Evolutionary conservation across 495 filamentous ascomycete species (phyloP).

Genomic region (Friedmanniomyces simplex): DNA sequence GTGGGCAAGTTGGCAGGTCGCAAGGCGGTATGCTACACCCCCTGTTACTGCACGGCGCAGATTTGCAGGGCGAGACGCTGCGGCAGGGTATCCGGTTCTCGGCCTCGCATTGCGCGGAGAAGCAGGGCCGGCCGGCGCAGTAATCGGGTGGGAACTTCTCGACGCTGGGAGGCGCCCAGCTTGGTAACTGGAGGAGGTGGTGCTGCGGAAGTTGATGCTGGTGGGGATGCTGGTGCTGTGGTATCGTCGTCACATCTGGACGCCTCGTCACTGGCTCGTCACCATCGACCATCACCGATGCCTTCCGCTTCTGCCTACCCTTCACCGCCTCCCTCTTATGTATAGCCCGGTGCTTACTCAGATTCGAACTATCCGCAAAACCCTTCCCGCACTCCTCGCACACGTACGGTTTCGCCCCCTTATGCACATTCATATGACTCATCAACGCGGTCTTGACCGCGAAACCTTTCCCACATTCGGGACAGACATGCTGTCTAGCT

Average conservation of each 20-base stretch:
- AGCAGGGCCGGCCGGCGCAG: slow-evolving; percentile 3
- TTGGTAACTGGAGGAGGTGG: neutral
- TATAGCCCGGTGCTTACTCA: slow-evolving; percentile 17
- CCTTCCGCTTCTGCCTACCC: neutral
- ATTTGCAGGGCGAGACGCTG: slow-evolving; percentile 6
- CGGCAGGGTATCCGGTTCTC: neutral
- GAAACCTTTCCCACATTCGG: slow-evolving; percentile 13
- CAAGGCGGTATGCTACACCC: slow-evolving; percentile 3
- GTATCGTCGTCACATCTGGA: neutral
- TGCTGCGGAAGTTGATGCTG: neutral
- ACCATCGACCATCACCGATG: neutral
- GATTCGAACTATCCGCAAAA: slow-evolving; percentile 21
- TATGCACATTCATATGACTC: slow-evolving; percentile 18
- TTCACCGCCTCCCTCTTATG: slow-evolving; percentile 1
- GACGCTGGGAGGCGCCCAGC: neutral
- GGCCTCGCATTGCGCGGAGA: slow-evolving; percentile 4
- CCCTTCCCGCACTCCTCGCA: slow-evolving; percentile 19
- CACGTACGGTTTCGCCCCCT: slow-evolving; percentile 13
- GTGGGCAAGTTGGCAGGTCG: neutral
- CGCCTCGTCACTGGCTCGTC: neutral
- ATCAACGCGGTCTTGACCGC: slow-evolving; percentile 19
- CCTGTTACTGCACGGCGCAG: slow-evolving; percentile 3
- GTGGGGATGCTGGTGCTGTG: neutral
- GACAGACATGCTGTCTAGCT: slow-evolving; percentile 9
- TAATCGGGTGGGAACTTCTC: neutral